Conservation (phyloP, 176 grass and related monocot species). For the Alopecurus myosuroides region DNA sequence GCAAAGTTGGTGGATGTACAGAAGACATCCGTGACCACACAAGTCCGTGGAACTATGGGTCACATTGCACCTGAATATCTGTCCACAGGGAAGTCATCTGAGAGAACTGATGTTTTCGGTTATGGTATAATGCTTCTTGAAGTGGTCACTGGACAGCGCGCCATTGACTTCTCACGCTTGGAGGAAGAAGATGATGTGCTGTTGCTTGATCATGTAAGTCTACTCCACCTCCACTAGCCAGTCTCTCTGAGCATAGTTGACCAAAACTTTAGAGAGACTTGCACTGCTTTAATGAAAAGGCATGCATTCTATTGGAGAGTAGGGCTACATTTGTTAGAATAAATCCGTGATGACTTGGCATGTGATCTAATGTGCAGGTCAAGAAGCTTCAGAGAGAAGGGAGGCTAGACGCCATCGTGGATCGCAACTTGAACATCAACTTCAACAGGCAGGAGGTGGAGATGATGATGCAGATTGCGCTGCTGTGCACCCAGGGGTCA, state of each 20-base stretch:
- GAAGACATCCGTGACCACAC: slow-evolving; percentile 95
- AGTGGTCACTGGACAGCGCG: slow-evolving; percentile 85
- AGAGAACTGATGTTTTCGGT: slow-evolving; percentile 93
- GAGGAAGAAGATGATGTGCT: slow-evolving; percentile 97
- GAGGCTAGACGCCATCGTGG: slow-evolving; percentile 55
- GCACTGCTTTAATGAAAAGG: background rate
- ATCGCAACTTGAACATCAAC: slow-evolving; percentile 50
- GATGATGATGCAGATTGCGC: slow-evolving; percentile 85
- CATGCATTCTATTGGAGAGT: background rate
- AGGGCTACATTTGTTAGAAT: background rate
- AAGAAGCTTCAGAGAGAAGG: slow-evolving; percentile 90
- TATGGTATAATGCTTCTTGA: slow-evolving; percentile 98
- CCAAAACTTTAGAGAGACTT: background rate
- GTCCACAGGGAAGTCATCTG: slow-evolving; percentile 92
- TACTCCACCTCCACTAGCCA: background rate
- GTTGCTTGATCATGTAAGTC: slow-evolving; percentile 88
- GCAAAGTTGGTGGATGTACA: slow-evolving; percentile 93
- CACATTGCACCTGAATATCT: slow-evolving; percentile 97
- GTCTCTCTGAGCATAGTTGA: background rate
- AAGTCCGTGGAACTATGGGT: slow-evolving; percentile 95
- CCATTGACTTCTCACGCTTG: slow-evolving; percentile 89
- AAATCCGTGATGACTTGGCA: background rate
- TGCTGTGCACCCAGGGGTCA: slow-evolving; percentile 86
- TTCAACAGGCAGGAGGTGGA: slow-evolving; percentile 68
- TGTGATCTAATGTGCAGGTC: slow-evolving; percentile 34